These are phyloP conservation scores for Sanghuangporus sanghuang DNA, from an alignment of 1,284 basidiomycete species.

Conservation along the genomic window DNA sequence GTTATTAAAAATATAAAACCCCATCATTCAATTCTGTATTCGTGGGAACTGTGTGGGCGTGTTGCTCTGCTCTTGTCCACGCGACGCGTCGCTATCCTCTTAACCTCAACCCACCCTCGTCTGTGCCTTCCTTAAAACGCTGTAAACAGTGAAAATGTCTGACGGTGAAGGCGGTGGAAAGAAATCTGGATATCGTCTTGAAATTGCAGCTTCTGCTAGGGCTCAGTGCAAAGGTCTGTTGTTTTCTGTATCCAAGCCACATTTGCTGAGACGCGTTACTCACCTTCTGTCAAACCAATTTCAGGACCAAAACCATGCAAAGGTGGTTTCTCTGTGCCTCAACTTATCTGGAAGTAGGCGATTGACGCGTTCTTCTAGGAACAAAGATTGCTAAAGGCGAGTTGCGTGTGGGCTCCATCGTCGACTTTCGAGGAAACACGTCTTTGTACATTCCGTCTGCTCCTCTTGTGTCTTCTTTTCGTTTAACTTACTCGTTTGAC, in stretches of 20 bases:
- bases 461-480: slow-evolving; percentile 9
- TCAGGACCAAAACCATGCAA: slow-evolving; percentile 77
- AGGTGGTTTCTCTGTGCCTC: slow-evolving; percentile 32
- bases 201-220: slow-evolving; percentile 63
- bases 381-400: slow-evolving; percentile 69
- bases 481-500: slow-evolving; percentile 20
- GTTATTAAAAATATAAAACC: no score
- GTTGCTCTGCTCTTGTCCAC: no score
- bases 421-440: slow-evolving; percentile 71
- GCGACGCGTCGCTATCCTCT: neutral
- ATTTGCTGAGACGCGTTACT: slow-evolving; percentile 16
- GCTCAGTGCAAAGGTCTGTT: slow-evolving; percentile 79
- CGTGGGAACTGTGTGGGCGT: no score
- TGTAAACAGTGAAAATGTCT: slow-evolving; percentile 41
- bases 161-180: slow-evolving; percentile 45
- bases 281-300: slow-evolving; percentile 23
- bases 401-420: slow-evolving; percentile 69
- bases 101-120: neutral
- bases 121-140: neutral
- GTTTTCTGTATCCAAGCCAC: slow-evolving; percentile 20
- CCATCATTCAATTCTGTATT: no score
- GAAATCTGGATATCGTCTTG: slow-evolving; percentile 68
- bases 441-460: slow-evolving; percentile 51
- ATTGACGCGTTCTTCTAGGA: slow-evolving; percentile 35
- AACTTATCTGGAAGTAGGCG: slow-evolving; percentile 16